Evolutionary conservation across 495 filamentous ascomycete genomes (phyloP).

Genomic region (Halenospora varia): DNA sequence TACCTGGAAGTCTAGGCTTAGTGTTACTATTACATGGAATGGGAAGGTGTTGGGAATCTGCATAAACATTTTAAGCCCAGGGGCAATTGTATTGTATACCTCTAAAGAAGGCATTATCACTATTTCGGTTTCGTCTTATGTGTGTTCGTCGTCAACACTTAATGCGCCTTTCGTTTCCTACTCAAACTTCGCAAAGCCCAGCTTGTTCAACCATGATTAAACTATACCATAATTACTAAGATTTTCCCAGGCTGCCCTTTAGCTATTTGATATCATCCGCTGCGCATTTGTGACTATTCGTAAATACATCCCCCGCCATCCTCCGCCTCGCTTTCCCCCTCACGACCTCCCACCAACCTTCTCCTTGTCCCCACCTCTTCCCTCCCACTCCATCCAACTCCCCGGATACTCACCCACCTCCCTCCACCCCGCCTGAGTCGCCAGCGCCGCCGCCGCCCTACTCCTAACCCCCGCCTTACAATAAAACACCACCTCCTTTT

Average conservation of each 20-base stretch:
- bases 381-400: conserved; percentile 87
- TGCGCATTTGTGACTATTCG: too few relatives aligned
- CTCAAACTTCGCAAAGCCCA: too few relatives aligned
- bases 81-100: not conserved
- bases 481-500: conserved; percentile 74
- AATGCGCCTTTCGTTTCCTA: too few relatives aligned
- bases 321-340: too few relatives aligned
- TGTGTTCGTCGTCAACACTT: not conserved
- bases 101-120: not conserved
- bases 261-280: too few relatives aligned
- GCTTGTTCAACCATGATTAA: too few relatives aligned
- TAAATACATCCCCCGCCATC: not conserved
- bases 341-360: conserved; percentile 19
- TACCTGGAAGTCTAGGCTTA: not conserved
- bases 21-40: not conserved
- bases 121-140: not conserved
- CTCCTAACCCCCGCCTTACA: conserved; percentile 89
- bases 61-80: not conserved
- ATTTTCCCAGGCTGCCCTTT: too few relatives aligned
- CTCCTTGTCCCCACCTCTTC: conserved; percentile 52
- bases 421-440: conserved; percentile 69
- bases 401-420: conserved; percentile 78
- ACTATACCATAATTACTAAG: too few relatives aligned
- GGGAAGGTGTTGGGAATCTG: not conserved
- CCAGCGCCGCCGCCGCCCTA: conserved; percentile 74